Evolutionary conservation across 768 basidiomycete species (phyloP).

Genomic region (Chalciporus sphaerocephalus): DNA sequence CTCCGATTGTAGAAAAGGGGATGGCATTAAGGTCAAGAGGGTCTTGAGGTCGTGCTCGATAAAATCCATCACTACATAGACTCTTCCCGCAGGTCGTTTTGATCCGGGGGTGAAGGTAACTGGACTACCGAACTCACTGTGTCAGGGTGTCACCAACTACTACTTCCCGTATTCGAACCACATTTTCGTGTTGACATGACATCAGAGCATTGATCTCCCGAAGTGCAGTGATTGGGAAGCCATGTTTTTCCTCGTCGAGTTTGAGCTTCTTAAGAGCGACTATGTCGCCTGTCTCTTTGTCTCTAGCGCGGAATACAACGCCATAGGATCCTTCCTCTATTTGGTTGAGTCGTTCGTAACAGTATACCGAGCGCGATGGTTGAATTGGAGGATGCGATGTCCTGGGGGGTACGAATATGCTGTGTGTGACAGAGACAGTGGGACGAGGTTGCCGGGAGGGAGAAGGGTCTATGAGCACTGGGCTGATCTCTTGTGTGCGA

Average conservation of each 20-base stretch:
- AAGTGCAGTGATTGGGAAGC: conserved; percentile 95
- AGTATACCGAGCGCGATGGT: conserved; percentile 90
- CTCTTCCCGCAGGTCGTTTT: conserved; percentile 46
- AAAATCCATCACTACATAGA: conserved; percentile 99
- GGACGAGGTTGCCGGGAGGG: conserved; percentile 14
- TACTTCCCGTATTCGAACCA: conserved; percentile 94
- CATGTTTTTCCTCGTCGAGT: conserved; percentile 97
- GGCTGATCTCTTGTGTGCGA: conserved; percentile 12
- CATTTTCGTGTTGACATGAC: conserved; percentile 91
- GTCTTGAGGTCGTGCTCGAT: conserved; percentile 99
- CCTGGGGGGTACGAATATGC: conserved; percentile 71
- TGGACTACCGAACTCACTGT: conserved; percentile 66
- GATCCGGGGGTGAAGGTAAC: conserved; percentile 5
- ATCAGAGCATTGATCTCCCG: conserved; percentile 96
- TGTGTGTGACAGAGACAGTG: conserved; percentile 38
- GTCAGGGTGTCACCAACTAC: conserved; percentile 98
- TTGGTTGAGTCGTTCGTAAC: conserved; percentile 91
- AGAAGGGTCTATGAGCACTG: conserved; percentile 15
- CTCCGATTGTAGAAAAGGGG: conserved; percentile 95
- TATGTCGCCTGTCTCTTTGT: conserved; percentile 91
- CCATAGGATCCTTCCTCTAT: conserved; percentile 99
- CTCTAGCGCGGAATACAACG: conserved; percentile 92
- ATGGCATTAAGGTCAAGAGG: conserved; percentile 89
- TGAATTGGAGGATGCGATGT: conserved; percentile 72
- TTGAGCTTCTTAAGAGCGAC: conserved; percentile 98